Evolutionary conservation across 225 moss, liverwort and hornwort species (phyloP).

Genomic region (Marchantia polymorpha): DNA sequence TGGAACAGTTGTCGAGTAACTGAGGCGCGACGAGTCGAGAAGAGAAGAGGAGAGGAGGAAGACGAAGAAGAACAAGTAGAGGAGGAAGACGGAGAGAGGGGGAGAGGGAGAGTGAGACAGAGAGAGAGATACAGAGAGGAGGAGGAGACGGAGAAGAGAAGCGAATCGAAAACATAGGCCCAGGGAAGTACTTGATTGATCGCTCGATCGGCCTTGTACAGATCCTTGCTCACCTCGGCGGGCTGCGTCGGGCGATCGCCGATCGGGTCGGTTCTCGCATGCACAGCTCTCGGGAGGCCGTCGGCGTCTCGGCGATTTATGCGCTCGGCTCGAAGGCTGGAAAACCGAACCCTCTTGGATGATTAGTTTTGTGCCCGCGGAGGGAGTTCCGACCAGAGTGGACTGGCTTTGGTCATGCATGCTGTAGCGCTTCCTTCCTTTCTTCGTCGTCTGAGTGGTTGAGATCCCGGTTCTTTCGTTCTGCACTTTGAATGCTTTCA

Average conservation of each 20-base stretch:
- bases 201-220: not conserved
- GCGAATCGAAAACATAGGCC: not conserved
- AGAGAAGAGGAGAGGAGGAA: not conserved
- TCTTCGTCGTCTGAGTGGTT: not conserved
- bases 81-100: too few relatives aligned
- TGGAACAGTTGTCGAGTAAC: constrained; percentile 5
- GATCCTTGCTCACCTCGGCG: not conserved
- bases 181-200: too few relatives aligned
- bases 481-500: not conserved
- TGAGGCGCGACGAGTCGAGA: not conserved
- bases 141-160: not conserved
- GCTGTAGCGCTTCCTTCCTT: not conserved
- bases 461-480: not conserved
- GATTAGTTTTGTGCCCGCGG: not conserved
- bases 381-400: not conserved
- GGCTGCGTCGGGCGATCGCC: not conserved
- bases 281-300: not conserved
- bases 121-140: too few relatives aligned
- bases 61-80: too few relatives aligned
- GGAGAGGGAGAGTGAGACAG: too few relatives aligned
- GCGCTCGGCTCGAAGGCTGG: not conserved
- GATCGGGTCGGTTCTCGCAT: too few relatives aligned
- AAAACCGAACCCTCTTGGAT: not conserved
- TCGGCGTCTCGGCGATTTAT: not conserved
- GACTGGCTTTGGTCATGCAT: constrained; percentile 1